Evolutionary conservation across 768 basidiomycete species (phyloP), one percentile per base, ranked within the genome.

Genomic region (Multifurca ochricompacta): DNA sequence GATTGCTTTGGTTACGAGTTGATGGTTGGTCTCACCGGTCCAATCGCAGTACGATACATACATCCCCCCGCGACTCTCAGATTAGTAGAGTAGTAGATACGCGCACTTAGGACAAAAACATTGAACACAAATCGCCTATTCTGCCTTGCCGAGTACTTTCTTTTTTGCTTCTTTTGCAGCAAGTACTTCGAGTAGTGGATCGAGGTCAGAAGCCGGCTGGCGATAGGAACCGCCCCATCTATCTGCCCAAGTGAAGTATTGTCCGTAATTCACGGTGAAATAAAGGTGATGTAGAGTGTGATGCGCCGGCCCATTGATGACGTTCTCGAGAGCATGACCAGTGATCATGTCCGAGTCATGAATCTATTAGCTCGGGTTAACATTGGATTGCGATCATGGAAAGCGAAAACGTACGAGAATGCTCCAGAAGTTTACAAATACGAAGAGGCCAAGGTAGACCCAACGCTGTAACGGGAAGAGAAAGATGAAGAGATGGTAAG

Each of bases 331-430:
- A 4, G 83, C 73, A 66, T 91, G 86, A 3, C 87, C 94, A 27
- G 91, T 90, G 65, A 98, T 82, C 95, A 99, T 98, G 73, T 98
- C 96, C 3, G 91, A 94, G 70, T 99, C 96, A 66, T 99, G 95
- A 62, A 99, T 99, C 91, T 92, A 65, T 25, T 32, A 1, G 30
- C 3, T 28, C 27, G 16, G 19, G 30, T 56, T 19, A 45, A 40
- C n/a, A 45, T 21, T 36, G 16, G 16, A 21, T 30, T n/a, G 25
- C 6, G 30, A 30, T 10, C 13, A 18, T 27, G 27, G 25, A 28
- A 1, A 34, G n/a, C 23, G 31, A n/a, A 51, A n/a, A 75, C 83
- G 48, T 65, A 91, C 90, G 56, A 96, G 77, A 68, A 98, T 93
- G 58, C 74, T 83, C 96, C 96, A 97, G 64, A 87, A 78, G 73